Evolutionary conservation across 352 stramenopile genomes (phyloP).

Genomic region (Pythium aphanidermatum): DNA sequence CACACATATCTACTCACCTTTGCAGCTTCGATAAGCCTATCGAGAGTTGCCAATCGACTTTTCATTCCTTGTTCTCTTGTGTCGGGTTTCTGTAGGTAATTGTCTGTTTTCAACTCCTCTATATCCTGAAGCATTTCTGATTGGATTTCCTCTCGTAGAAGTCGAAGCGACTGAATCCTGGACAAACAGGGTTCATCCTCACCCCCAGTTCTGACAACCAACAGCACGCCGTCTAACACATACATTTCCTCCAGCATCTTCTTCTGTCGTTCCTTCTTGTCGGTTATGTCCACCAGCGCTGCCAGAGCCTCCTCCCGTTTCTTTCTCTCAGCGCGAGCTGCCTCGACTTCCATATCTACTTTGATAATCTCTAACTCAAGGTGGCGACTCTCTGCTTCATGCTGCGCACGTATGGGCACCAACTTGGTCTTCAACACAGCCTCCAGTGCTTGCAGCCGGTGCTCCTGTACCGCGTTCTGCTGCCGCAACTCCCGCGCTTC

Average conservation of each 20-base stretch:
- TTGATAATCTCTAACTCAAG: conserved; percentile 1
- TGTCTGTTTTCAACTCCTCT: no score
- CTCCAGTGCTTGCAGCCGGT: conserved; percentile 1
- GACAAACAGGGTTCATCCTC: no score
- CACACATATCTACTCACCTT: no score
- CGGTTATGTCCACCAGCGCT: not conserved
- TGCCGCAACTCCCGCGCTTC: not conserved
- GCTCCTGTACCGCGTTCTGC: not conserved
- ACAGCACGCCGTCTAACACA: not conserved
- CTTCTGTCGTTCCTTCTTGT: not conserved
- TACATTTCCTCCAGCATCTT: conserved; percentile 7
- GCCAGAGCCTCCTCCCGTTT: not conserved
- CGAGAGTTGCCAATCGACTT: no score
- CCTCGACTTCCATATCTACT: not conserved
- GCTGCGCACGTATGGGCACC: not conserved
- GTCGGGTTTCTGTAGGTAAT: no score
- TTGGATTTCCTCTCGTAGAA: no score
- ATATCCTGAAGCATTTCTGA: no score
- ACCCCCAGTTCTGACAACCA: no score
- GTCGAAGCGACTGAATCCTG: no score
- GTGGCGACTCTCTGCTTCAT: not conserved
- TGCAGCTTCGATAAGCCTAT: no score
- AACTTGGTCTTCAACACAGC: not conserved
- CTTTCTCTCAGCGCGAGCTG: not conserved
- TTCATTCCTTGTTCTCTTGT: no score